These are phyloP conservation scores for Leccinum subgranulosum DNA, from an alignment of 768 basidiomycete genomes.

Conservation along the genomic window DNA sequence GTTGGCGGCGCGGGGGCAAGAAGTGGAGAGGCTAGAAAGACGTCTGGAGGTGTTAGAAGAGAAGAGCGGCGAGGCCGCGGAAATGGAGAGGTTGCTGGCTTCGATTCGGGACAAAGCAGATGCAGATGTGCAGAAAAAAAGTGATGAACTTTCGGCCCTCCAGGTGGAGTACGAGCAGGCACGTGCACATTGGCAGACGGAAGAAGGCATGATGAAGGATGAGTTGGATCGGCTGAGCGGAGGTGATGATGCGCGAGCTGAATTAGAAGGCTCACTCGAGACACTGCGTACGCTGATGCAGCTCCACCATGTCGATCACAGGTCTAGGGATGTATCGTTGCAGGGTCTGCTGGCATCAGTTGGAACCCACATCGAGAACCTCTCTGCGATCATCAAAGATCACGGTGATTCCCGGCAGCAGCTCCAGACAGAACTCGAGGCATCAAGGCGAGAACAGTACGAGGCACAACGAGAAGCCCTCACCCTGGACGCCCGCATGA, in stretches of 20 bases:
- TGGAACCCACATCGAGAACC: conserved; percentile 47
- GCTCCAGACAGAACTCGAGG: conserved; percentile 55
- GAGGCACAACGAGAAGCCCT: conserved; percentile 42
- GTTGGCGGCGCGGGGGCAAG: conserved; percentile 36
- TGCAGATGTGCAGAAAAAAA: conserved; percentile 41
- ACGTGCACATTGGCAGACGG: conserved; percentile 48
- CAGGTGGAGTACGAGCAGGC: conserved; percentile 42
- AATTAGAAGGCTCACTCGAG: conserved; percentile 50
- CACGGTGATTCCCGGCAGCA: conserved; percentile 43
- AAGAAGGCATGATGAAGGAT: conserved; percentile 48
- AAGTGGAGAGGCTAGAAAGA: conserved; percentile 38
- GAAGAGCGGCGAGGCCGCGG: conserved; percentile 39
- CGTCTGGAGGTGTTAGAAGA: conserved; percentile 44
- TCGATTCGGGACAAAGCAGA: conserved; percentile 33
- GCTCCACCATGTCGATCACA: conserved; percentile 52
- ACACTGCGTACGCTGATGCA: conserved; percentile 51
- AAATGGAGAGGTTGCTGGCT: conserved; percentile 38
- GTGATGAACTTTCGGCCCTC: conserved; percentile 37
- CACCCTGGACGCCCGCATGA: conserved; percentile 37
- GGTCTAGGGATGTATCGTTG: conserved; percentile 47
- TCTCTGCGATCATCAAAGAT: conserved; percentile 43
- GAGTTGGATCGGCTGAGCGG: conserved; percentile 46
- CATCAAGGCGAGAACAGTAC: conserved; percentile 50
- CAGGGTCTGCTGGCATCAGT: conserved; percentile 48
- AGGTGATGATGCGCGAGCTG: conserved; percentile 38